phyloP scores from a whole-genome alignment of 2,329 filamentous ascomycete genomes.

The Neocatenulostroma microsporum region DNA sequence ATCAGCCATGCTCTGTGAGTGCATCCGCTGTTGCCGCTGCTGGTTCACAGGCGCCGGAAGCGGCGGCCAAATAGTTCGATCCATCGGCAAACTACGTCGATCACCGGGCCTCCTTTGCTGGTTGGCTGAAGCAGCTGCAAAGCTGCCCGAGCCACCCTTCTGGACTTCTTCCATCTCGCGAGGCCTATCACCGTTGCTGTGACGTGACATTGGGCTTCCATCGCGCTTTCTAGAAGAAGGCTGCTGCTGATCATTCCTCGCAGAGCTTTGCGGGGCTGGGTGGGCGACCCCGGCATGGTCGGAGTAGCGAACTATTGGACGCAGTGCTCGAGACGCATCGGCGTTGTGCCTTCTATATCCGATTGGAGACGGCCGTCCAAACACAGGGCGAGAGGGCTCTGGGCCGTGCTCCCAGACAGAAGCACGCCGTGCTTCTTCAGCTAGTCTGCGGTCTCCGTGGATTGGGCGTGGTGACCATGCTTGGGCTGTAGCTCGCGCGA shows the following conservation, averaged over 20 bases:
- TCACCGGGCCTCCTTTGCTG: constrained; percentile 1
- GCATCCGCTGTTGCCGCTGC: constrained; percentile 13
- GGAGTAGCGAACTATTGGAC: no score
- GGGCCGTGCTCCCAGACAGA: constrained; percentile 3
- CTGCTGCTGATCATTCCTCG: no score
- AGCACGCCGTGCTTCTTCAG: constrained; percentile 3
- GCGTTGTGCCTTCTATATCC: no score
- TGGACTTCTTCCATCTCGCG: no score
- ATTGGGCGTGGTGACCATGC: constrained; percentile 9
- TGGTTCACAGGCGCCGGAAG: no score
- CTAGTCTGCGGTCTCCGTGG: constrained; percentile 1
- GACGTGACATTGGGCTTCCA: no score
- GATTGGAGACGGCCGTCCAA: constrained; percentile 7
- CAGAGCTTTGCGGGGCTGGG: no score
- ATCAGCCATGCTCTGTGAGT: constrained; percentile 8
- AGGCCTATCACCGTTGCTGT: no score
- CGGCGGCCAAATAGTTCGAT: constrained; percentile 11
- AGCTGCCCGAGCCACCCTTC: background rate
- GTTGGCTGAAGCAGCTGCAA: constrained; percentile 5
- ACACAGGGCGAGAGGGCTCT: constrained; percentile 1
- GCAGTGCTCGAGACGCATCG: no score
- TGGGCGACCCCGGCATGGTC: no score
- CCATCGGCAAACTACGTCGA: constrained; percentile 12
- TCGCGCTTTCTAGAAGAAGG: no score
- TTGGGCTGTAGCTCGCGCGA: background rate